A percentile compares a stretch with the other conserved stretches of the same genome.
phyloP scores from a whole-genome alignment of 2,329 filamentous ascomycete species.

The Fusarium sp. region DNA sequence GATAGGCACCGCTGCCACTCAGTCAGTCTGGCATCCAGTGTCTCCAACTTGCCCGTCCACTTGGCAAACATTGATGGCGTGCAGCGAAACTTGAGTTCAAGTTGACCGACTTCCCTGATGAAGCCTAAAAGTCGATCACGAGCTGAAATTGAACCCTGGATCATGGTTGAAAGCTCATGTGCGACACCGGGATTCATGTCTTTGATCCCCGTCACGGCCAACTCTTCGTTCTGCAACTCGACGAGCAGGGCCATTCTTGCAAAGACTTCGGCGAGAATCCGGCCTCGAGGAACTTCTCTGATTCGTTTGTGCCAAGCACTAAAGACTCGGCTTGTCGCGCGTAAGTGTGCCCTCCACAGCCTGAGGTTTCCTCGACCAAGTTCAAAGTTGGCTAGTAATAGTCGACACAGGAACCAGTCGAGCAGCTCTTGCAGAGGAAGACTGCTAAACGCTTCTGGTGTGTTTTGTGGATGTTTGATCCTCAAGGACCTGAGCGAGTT shows the following conservation, averaged over 20 bases:
- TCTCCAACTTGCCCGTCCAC: not conserved
- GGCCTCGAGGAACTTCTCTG: not conserved
- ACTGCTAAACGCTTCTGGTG: not conserved
- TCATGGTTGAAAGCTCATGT: not conserved
- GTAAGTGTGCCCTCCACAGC: not conserved
- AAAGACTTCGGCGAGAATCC: not conserved
- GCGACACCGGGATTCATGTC: not conserved
- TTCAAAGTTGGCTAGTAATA: not conserved
- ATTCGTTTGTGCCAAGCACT: not conserved
- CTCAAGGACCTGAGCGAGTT: not conserved
- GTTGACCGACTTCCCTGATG: not conserved
- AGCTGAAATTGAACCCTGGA: not conserved
- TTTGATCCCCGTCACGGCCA: not conserved
- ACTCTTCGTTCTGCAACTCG: not conserved
- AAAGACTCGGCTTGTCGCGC: not conserved
- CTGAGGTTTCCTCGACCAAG: not conserved
- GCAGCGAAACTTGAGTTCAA: not conserved
- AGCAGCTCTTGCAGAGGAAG: not conserved
- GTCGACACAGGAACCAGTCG: not conserved
- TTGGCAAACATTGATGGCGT: not conserved
- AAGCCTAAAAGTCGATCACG: not conserved
- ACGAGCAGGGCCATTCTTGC: not conserved
- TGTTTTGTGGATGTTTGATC: not conserved
- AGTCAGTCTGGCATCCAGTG: not conserved
- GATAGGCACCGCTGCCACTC: not conserved